Evolutionary conservation across 1,284 basidiomycete species (phyloP).

Genomic region (Melanopsichium pennsylvanicum): DNA sequence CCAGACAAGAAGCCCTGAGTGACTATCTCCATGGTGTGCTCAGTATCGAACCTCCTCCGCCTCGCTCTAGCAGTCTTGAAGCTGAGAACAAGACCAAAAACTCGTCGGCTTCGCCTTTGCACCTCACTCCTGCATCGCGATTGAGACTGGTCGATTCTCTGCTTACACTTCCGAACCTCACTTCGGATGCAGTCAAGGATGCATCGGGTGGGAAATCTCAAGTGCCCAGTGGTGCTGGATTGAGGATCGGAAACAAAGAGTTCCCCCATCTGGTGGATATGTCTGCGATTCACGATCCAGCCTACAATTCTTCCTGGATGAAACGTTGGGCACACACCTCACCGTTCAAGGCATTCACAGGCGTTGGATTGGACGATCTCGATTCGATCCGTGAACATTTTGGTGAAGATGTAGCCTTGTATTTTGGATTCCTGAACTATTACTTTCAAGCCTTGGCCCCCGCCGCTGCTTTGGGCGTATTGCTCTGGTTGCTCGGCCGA

Average conservation of each 20-base stretch:
- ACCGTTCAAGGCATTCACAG: constrained; percentile 34
- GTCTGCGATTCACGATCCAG: constrained; percentile 58
- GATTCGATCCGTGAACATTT: constrained; percentile 61
- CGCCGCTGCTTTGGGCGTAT: constrained; percentile 44
- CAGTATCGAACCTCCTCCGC: constrained; percentile 26
- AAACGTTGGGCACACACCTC: constrained; percentile 52
- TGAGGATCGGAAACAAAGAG: constrained; percentile 32
- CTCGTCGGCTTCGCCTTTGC: not conserved
- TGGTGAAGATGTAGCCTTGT: constrained; percentile 64
- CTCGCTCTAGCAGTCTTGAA: constrained; percentile 29
- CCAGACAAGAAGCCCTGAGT: constrained; percentile 38
- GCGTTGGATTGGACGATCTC: constrained; percentile 52
- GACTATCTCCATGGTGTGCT: constrained; percentile 61
- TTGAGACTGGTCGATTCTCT: constrained; percentile 53
- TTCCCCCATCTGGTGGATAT: constrained; percentile 63
- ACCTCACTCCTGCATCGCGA: constrained; percentile 49
- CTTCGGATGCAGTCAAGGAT: constrained; percentile 18
- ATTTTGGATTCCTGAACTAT: constrained; percentile 63
- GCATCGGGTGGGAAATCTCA: constrained; percentile 8
- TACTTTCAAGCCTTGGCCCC: constrained; percentile 60
- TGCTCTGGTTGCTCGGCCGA: constrained; percentile 51
- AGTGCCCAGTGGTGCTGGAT: constrained; percentile 48
- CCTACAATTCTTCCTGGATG: constrained; percentile 60
- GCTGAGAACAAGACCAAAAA: not conserved
- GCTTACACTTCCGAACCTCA: constrained; percentile 39